These are phyloP conservation scores for Neurospora sp. DNA, from an alignment of 495 filamentous ascomycete genomes.

Conservation along the genomic window DNA sequence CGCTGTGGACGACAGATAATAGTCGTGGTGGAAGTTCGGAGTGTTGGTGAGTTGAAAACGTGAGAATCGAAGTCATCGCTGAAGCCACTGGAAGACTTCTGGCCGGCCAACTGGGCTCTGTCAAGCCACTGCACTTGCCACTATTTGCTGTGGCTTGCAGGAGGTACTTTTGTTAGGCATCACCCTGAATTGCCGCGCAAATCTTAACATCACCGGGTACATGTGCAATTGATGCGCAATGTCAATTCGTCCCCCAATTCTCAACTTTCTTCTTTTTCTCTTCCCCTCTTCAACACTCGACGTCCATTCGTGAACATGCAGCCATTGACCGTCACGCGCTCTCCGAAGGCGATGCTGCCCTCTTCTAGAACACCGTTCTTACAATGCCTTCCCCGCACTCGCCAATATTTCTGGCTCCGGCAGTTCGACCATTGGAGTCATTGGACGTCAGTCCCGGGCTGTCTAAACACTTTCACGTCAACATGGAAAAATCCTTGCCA, in stretches of 20 bases:
- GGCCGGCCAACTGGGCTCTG: background rate
- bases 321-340: background rate
- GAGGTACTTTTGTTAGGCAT: background rate
- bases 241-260: background rate
- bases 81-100: background rate
- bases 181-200: fast-evolving
- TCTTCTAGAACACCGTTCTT: background rate
- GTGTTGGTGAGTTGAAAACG: background rate
- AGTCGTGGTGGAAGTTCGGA: background rate
- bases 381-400: background rate
- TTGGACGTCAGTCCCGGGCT: background rate
- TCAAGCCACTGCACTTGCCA: background rate
- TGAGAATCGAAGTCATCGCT: background rate
- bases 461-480: no score
- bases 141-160: background rate
- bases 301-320: background rate
- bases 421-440: background rate
- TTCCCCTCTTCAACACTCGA: background rate
- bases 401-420: background rate
- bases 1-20: background rate
- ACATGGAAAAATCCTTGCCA: no score
- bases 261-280: background rate
- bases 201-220: background rate
- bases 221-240: background rate
- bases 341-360: background rate